Evolutionary conservation across 306 rosid genomes (phyloP), one percentile per base, ranked within the genome.

Genomic region (Prunus salicina): DNA sequence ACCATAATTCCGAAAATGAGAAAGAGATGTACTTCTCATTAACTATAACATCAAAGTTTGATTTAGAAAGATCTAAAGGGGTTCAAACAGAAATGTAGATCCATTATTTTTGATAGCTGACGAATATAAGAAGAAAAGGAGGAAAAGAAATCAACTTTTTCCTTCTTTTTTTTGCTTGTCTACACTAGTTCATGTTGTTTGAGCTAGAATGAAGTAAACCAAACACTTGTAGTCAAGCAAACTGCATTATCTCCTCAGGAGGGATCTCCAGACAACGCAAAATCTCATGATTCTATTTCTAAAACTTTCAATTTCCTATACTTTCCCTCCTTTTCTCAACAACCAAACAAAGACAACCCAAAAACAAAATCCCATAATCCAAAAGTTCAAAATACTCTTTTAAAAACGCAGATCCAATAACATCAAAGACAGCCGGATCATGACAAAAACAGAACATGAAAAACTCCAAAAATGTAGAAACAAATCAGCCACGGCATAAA

Each of bases 361-460:
- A 22, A 67, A 27, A 53, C 18, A 60, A 19, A 41, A 14, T 5
- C 18, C 24, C 15, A 52, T n/a, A 69, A 52, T 38, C 50, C 67
- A 60, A 79, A 64, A 74, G 46, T 3, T 43, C 9, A 50, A 77
- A 25, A 58, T 14, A 11, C 22, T 65, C 11, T 25, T 20, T 46
- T 14, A 24, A 56, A 30, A 67, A 13, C 0, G 47, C 58, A 63
- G 76, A 74, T 71, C 75, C 73, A 62, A 43, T 28, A 47, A 77
- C 67, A 74, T 38, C 2, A 8, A 38, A 64, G 50, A 45, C 20
- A 58, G 28, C 64, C 51, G 70, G 86, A 89, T 89, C 90, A 74
- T 43, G 47, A 80, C 53, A 79, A 75, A 77, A 76, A n/a, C 66
- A 1, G 25, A 73, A 24, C 41, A 64, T 32, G 53, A 79, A 86